phyloP scores from a whole-genome alignment of 768 basidiomycete genomes.

The Kwoniella newhampshirensis region DNA sequence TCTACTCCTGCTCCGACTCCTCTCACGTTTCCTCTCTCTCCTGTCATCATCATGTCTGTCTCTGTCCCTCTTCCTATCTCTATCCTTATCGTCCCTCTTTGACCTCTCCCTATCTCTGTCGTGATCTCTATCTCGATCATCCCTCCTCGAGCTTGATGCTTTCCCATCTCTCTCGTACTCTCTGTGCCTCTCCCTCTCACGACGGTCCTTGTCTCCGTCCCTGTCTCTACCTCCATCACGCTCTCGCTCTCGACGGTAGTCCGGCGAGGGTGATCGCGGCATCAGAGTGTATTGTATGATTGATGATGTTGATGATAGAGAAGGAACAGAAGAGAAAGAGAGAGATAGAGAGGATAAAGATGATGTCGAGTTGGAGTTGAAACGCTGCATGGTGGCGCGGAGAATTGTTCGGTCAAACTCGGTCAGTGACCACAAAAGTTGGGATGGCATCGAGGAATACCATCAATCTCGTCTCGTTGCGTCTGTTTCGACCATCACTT shows the following conservation, averaged over 20 bases:
- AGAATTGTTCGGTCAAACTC: no score
- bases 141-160: conserved; percentile 24
- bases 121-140: conserved; percentile 30
- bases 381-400: no score
- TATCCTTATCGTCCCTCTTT: conserved; percentile 15
- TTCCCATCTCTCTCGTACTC: conserved; percentile 17
- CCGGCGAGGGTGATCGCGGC: conserved; percentile 39
- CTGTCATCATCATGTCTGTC: conserved; percentile 55
- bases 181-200: conserved; percentile 30
- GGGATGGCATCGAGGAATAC: no score
- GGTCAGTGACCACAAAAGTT: no score
- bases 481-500: no score
- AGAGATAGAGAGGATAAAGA: no score
- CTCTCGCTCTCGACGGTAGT: conserved; percentile 49
- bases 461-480: no score
- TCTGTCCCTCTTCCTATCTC: conserved; percentile 32
- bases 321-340: no score
- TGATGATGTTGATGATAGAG: no score
- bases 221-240: conserved; percentile 33
- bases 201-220: conserved; percentile 45
- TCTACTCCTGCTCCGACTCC: conserved; percentile 53
- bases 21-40: conserved; percentile 54
- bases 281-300: conserved; percentile 11
- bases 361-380: no score
- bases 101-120: conserved; percentile 39